A percentile compares a stretch with the other conserved stretches of the same genome.
These are phyloP conservation scores for Pouteria campechiana DNA, from an alignment of 179 eudicot species.

Conservation along the genomic window DNA sequence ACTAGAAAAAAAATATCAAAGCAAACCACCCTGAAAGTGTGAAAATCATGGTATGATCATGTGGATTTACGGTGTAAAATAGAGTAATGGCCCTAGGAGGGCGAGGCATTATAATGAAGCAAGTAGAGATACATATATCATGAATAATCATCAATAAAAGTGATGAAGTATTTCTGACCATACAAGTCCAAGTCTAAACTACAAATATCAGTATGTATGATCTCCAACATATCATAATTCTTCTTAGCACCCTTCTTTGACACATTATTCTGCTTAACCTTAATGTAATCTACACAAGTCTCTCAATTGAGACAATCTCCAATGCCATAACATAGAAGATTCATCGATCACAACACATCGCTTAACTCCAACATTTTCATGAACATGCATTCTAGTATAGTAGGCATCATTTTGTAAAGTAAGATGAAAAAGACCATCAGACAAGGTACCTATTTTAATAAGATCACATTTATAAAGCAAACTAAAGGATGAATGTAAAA, in stretches of 20 bases:
- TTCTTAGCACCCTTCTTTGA: not conserved
- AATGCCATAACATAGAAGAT: not conserved
- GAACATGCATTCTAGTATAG: no score
- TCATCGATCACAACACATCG: not conserved
- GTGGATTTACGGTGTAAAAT: no score
- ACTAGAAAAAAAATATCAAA: no score
- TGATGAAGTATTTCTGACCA: not conserved
- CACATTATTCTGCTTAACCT: constrained; percentile 1
- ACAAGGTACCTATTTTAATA: not conserved
- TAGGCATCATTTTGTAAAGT: not conserved
- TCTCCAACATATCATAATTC: not conserved
- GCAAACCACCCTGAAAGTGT: no score
- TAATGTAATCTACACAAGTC: constrained; percentile 6
- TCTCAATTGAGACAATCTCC: constrained; percentile 1
- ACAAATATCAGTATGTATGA: constrained; percentile 2
- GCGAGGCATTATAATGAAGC: constrained; percentile 6
- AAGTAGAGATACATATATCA: constrained; percentile 6
- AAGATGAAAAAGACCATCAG: not conserved
- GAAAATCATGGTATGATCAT: no score
- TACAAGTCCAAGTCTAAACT: not conserved
- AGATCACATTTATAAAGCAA: not conserved
- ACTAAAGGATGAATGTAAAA: not conserved
- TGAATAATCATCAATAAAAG: constrained; percentile 7
- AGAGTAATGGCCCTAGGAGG: no score
- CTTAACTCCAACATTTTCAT: not conserved